Base-by-base conservation (phyloP, 2,329 filamentous ascomycete species). In the Talaromyces rugulosus region DNA sequence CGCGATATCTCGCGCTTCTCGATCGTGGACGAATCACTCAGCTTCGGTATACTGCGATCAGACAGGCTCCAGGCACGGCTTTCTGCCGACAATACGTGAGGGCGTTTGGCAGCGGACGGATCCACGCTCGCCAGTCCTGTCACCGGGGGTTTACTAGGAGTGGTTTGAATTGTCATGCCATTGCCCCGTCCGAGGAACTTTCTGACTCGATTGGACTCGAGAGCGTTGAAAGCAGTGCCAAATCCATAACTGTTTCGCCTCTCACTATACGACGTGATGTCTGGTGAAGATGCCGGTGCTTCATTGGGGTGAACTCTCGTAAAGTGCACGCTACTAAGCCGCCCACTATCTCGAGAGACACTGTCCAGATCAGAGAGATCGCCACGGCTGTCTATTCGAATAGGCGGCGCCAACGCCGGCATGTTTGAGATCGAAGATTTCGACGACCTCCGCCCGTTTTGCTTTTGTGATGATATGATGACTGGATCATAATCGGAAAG, bases 1-100 rank as follows among this genome's bases (percentile, higher is more conserved):
- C 92, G 87, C 16, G 90, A 89, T 59, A 96, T 84, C 68, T 97
- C 94, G n/a, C 85, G 85, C 68, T 84, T 86, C 9, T 83, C 87
- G 33, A 90, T 70, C 3, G 73, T 64, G 4, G 68, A 74, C 11
- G 70, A 74, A 56, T 74, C 74, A 16, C 70, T 70, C 5, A 72
- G 69, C 5, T 69, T 69, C 27, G 78, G 71, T 16, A 78, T 71
- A 65, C 73, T 76, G 64, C 78, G 79, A 63, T 84, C 80, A 27
- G 83, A 82, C 56, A 87, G 85, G 67, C 83, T 87, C 85, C 85
- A 87, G 59, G 84, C 79, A 12, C 83, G 78, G 61, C 78, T 79
- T 8, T 76, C 72, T 14, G 74, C 73, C 9, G 78, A 69, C 2
- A 75, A 67, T 4, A 74, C 73, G 64, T 60, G 72, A 3, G 66